phyloP scores from a whole-genome alignment of 176 grass and related monocot species.

The Carex scoparia region DNA sequence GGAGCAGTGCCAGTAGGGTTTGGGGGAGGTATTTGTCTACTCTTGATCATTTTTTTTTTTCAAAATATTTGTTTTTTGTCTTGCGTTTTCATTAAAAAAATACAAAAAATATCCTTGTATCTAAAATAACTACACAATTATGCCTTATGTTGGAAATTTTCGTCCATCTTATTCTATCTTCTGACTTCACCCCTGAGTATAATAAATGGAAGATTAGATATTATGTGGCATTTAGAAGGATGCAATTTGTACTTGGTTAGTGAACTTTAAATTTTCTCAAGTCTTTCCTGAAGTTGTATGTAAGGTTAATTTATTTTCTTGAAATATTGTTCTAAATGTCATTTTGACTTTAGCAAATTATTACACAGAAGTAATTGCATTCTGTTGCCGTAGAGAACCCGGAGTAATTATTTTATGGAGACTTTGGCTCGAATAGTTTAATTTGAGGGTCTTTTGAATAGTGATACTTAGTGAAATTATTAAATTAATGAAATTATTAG shows the following conservation, averaged over 20 bases:
- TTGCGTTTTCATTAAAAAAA: no score
- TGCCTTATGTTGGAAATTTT: no score
- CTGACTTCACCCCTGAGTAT: no score
- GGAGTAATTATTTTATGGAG: not conserved
- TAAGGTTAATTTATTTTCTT: not conserved
- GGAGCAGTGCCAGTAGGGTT: no score
- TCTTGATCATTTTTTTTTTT: no score
- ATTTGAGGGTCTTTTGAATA: not conserved
- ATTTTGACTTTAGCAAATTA: not conserved
- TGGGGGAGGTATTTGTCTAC: no score
- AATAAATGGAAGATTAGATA: not conserved
- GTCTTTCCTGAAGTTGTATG: not conserved
- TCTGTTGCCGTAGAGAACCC: not conserved
- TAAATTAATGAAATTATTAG: slow-evolving; percentile 17
- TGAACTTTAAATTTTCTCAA: not conserved
- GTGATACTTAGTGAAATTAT: slow-evolving; percentile 22
- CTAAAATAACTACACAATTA: no score
- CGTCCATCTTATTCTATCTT: no score
- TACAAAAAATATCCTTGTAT: no score
- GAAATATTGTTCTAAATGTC: no score
- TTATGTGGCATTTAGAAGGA: not conserved
- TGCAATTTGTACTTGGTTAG: not conserved
- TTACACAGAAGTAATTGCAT: not conserved
- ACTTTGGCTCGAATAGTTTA: not conserved
- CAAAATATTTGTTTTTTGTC: no score